phyloP scores from a whole-genome alignment of 2,329 filamentous ascomycete species.

The Dactylellina sp. region DNA sequence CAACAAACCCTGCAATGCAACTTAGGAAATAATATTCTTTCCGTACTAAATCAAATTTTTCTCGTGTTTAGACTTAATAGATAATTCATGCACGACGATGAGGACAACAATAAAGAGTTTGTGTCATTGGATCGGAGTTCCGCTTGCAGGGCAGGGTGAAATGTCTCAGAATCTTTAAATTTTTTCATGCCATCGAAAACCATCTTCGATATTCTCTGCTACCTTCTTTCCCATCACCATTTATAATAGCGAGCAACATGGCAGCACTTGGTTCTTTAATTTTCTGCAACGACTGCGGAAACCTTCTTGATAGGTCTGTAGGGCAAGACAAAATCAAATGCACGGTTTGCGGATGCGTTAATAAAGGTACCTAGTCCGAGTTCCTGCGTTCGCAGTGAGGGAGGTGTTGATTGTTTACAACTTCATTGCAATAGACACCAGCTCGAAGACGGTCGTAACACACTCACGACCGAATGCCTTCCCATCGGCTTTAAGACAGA shows the following conservation, averaged over 20 bases:
- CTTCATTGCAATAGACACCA: constrained; percentile 70
- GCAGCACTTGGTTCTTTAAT: constrained; percentile 88
- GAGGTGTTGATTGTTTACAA: constrained; percentile 3
- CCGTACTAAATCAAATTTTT: too few species aligned
- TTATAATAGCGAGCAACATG: constrained; percentile 69
- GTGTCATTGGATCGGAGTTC: too few species aligned
- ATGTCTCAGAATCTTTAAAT: constrained; percentile 55
- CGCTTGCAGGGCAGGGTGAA: too few species aligned
- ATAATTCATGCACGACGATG: too few species aligned
- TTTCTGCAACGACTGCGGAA: constrained; percentile 93
- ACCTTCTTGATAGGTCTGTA: constrained; percentile 83
- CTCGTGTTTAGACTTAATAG: too few species aligned
- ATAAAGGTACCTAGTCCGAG: constrained; percentile 72
- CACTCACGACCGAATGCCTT: constrained; percentile 90
- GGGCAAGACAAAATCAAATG: constrained; percentile 82
- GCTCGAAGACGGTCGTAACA: constrained; percentile 80
- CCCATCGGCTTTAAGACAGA: constrained; percentile 86
- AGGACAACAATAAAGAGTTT: too few species aligned
- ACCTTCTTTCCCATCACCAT: background rate
- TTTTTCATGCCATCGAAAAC: constrained; percentile 3
- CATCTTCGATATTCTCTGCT: background rate
- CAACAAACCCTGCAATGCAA: too few species aligned
- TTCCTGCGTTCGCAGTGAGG: constrained; percentile 33
- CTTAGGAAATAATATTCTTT: too few species aligned
- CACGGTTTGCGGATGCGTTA: constrained; percentile 85